phyloP scores from a whole-genome alignment of 2,329 filamentous ascomycete species.

The Monilinia aucupariae region DNA sequence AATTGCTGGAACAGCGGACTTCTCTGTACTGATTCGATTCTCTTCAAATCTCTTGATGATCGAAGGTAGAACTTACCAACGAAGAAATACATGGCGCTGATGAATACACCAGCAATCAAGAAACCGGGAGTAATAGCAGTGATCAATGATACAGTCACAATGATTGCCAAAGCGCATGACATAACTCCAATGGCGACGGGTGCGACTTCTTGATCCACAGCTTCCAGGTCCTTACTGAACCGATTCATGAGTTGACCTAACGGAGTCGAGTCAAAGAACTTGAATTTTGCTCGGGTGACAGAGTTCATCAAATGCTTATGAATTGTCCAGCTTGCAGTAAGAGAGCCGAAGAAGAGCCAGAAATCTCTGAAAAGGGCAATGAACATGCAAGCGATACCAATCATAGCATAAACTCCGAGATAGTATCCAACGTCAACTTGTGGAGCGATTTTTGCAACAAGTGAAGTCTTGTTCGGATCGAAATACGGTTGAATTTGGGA shows the following conservation, averaged over 20 bases:
- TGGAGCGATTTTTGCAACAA: slow-evolving; percentile 31
- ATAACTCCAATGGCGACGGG: slow-evolving; percentile 77
- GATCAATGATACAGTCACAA: slow-evolving; percentile 85
- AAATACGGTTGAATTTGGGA: slow-evolving; percentile 34
- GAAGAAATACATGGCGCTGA: slow-evolving; percentile 73
- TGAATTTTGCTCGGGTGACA: slow-evolving; percentile 86
- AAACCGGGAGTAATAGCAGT: slow-evolving; percentile 86
- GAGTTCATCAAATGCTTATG: slow-evolving; percentile 73
- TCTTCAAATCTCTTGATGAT: slow-evolving; percentile 91
- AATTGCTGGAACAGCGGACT: slow-evolving; percentile 98
- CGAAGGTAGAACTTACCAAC: slow-evolving; percentile 85
- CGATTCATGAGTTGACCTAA: slow-evolving; percentile 96
- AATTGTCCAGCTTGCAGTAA: slow-evolving; percentile 79
- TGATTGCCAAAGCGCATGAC: slow-evolving; percentile 58
- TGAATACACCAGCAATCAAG: slow-evolving; percentile 79
- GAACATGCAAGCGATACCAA: slow-evolving; percentile 72
- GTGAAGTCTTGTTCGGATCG: slow-evolving; percentile 32
- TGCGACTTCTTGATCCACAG: slow-evolving; percentile 91
- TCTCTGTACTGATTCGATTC: slow-evolving; percentile 86
- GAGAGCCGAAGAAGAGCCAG: slow-evolving; percentile 86
- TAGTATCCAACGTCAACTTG: slow-evolving; percentile 81
- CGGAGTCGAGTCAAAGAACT: slow-evolving; percentile 95
- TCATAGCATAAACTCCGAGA: slow-evolving; percentile 71
- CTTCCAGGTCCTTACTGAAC: slow-evolving; percentile 95
- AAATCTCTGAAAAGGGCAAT: slow-evolving; percentile 78